Conservation (phyloP, 192 early-diverging fungal species). For the Linnemannia elongata region DNA sequence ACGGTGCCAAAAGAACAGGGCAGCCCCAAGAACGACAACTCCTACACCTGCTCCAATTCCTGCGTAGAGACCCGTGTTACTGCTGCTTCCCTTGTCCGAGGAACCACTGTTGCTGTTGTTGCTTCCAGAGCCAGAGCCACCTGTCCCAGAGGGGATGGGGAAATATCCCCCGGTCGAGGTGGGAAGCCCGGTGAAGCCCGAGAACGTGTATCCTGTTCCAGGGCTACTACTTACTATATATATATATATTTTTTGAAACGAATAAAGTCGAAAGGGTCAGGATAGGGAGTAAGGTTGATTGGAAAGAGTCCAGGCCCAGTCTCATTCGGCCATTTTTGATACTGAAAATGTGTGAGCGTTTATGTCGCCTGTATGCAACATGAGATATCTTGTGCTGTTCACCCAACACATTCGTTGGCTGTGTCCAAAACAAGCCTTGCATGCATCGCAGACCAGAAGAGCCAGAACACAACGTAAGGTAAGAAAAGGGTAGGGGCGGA, state of each 20-base stretch:
- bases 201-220: background rate
- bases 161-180: background rate
- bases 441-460: background rate
- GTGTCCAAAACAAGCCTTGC: background rate
- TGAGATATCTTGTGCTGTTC: background rate
- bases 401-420: background rate
- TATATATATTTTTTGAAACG: background rate
- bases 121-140: background rate
- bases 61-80: constrained; percentile 32
- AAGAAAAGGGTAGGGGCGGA: no score
- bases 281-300: background rate
- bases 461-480: no score
- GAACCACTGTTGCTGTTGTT: constrained; percentile 7
- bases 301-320: background rate
- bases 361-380: background rate
- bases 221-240: background rate
- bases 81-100: background rate
- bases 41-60: constrained; percentile 38
- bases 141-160: background rate
- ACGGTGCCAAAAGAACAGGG: constrained; percentile 31
- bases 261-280: background rate
- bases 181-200: background rate
- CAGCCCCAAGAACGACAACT: constrained; percentile 19
- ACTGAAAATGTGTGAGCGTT: background rate
- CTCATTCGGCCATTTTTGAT: background rate